phyloP scores from a whole-genome alignment of 805 yeast genomes.

The Hanseniaspora clermontiae region DNA sequence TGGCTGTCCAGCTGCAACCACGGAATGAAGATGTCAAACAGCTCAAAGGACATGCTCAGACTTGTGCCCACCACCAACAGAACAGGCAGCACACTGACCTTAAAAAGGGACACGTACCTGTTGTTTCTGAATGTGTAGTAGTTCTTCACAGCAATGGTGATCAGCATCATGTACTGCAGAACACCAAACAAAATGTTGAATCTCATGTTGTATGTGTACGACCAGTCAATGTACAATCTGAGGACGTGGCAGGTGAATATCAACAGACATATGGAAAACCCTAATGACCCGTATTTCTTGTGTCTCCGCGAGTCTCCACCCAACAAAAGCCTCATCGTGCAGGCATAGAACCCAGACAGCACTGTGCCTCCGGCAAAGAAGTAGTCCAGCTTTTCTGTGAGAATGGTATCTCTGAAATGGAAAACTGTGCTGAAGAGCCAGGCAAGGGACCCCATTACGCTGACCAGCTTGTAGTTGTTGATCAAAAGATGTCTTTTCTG shows the following conservation, averaged over 20 bases:
- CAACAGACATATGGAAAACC: constrained; percentile 16
- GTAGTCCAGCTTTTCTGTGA: constrained; percentile 80
- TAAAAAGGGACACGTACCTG: constrained; percentile 1
- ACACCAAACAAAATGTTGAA: constrained; percentile 74
- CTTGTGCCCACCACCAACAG: constrained; percentile 40
- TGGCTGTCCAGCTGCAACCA: constrained; percentile 73
- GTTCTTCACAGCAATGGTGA: constrained; percentile 26
- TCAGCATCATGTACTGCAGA: constrained; percentile 45
- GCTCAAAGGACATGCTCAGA: constrained; percentile 75
- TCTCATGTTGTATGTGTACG: constrained; percentile 86
- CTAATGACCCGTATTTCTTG: neutral
- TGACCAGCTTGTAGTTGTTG: constrained; percentile 28
- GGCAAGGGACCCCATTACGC: constrained; percentile 63
- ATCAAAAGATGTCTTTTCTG: constrained; percentile 14
- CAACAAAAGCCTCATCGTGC: constrained; percentile 47
- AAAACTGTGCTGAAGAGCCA: constrained; percentile 81
- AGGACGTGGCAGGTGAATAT: constrained; percentile 54
- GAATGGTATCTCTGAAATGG: constrained; percentile 68
- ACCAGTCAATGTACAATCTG: constrained; percentile 62
- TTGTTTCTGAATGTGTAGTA: constrained; percentile 17
- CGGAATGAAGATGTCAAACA: constrained; percentile 77
- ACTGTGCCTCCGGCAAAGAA: constrained; percentile 89
- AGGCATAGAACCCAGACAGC: constrained; percentile 60
- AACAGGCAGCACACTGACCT: constrained; percentile 36
- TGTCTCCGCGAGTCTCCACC: constrained; percentile 29